phyloP scores from a whole-genome alignment of 805 yeast species.

The Ogataea ganodermae region DNA sequence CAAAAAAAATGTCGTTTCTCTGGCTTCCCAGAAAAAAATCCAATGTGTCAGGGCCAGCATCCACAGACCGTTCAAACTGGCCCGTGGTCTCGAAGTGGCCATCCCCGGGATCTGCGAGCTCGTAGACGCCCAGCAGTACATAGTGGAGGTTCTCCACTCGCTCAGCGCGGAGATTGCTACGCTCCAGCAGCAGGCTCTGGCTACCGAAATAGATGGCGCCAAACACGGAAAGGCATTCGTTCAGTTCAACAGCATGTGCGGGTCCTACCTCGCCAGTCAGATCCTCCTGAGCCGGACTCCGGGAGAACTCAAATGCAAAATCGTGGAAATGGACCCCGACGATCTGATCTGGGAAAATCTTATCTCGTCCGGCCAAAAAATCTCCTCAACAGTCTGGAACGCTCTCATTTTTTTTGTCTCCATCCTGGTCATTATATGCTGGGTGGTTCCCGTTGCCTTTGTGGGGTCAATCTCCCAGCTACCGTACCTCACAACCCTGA shows the following conservation, averaged over 20 bases:
- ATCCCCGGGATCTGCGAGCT: conserved; percentile 26
- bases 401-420: conserved; percentile 48
- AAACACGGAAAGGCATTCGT: conserved; percentile 54
- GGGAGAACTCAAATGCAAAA: conserved; percentile 44
- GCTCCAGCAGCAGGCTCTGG: conserved; percentile 12
- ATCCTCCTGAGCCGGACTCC: conserved; percentile 47
- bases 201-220: conserved; percentile 5
- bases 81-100: conserved; percentile 11
- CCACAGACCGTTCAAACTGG: conserved; percentile 21
- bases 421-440: conserved; percentile 51
- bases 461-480: conserved; percentile 76
- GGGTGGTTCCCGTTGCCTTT: conserved; percentile 84
- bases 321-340: conserved; percentile 59
- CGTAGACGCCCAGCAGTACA: conserved; percentile 22
- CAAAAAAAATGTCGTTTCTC: conserved; percentile 22
- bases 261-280: conserved; percentile 68
- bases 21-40: conserved; percentile 9
- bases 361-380: conserved; percentile 41
- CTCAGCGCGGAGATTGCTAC: conserved; percentile 12
- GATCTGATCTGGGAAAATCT: conserved; percentile 73
- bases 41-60: conserved; percentile 22
- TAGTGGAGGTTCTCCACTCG: conserved; percentile 13
- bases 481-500: conserved; percentile 59
- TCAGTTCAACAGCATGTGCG: conserved; percentile 55
- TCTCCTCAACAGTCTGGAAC: conserved; percentile 40